Evolutionary conservation across 441 rosid species (phyloP).

Genomic region (Sinapis alba): DNA sequence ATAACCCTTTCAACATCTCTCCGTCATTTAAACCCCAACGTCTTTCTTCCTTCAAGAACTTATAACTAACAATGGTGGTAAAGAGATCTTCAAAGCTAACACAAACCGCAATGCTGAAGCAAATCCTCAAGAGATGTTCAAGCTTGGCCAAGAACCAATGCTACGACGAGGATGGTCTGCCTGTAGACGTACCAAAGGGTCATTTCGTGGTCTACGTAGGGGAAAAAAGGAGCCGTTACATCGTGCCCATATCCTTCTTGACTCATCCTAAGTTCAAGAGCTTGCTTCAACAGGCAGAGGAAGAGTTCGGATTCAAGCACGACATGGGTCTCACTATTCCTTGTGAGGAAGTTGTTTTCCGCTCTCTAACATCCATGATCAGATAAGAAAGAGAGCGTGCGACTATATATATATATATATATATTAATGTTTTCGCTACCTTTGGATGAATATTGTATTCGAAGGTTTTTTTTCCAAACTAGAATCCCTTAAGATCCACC

Average conservation of each 20-base stretch:
- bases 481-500: constrained; percentile 20
- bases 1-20: constrained; percentile 39
- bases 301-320: constrained; percentile 93
- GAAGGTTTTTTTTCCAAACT: constrained; percentile 37
- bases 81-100: constrained; percentile 61
- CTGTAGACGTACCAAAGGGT: constrained; percentile 92
- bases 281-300: constrained; percentile 85
- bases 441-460: constrained; percentile 34
- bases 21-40: constrained; percentile 19
- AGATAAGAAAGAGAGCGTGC: constrained; percentile 39
- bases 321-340: constrained; percentile 96
- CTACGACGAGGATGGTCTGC: constrained; percentile 63
- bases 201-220: constrained; percentile 97
- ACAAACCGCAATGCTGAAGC: constrained; percentile 74
- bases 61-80: constrained; percentile 49
- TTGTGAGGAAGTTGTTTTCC: constrained; percentile 91
- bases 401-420: background rate
- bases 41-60: constrained; percentile 25
- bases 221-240: constrained; percentile 74
- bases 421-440: background rate
- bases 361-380: constrained; percentile 77
- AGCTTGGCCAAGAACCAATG: constrained; percentile 76
- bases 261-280: constrained; percentile 75
- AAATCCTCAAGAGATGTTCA: constrained; percentile 86
- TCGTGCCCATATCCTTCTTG: constrained; percentile 84